phyloP scores from a whole-genome alignment of 1,139 yeast species.

The Yamadazyma sp. region DNA sequence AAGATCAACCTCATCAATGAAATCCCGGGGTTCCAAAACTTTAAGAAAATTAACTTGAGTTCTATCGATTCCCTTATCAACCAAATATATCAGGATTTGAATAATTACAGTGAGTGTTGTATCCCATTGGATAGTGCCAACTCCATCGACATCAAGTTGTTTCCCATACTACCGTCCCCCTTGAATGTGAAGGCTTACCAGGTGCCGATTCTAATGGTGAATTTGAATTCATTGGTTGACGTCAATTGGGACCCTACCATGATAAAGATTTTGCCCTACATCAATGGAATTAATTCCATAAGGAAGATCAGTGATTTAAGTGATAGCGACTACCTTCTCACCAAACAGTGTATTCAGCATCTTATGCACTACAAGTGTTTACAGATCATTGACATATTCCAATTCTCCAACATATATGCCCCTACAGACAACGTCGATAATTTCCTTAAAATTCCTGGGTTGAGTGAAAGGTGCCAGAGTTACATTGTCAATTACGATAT shows the following conservation, averaged over 20 bases:
- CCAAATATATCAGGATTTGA: conserved; percentile 88
- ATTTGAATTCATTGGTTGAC: conserved; percentile 69
- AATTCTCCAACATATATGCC: conserved; percentile 84
- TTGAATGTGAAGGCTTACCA: conserved; percentile 70
- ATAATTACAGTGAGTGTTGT: conserved; percentile 92
- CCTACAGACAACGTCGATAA: conserved; percentile 76
- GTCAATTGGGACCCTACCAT: conserved; percentile 97
- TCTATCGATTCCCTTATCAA: conserved; percentile 80
- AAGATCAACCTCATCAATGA: conserved; percentile 15
- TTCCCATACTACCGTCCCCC: conserved; percentile 86
- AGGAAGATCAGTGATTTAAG: conserved; percentile 76
- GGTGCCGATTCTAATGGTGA: conserved; percentile 86
- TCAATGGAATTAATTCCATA: conserved; percentile 86
- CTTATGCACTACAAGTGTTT: conserved; percentile 87
- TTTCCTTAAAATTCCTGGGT: conserved; percentile 60
- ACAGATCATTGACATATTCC: conserved; percentile 81
- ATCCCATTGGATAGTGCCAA: conserved; percentile 90
- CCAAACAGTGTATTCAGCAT: conserved; percentile 88
- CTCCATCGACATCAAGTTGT: conserved; percentile 86
- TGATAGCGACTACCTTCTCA: conserved; percentile 74
- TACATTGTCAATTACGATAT: conserved; percentile 53
- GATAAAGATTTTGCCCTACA: conserved; percentile 80
- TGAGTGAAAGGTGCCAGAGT: conserved; percentile 85
- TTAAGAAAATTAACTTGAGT: conserved; percentile 47
- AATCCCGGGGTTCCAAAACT: conserved; percentile 41